Percentiles rank a stretch among this genome's conserved stretches.
Conservation (phyloP, 1,284 basidiomycete species). For the Fomitopsis schrenkii region DNA sequence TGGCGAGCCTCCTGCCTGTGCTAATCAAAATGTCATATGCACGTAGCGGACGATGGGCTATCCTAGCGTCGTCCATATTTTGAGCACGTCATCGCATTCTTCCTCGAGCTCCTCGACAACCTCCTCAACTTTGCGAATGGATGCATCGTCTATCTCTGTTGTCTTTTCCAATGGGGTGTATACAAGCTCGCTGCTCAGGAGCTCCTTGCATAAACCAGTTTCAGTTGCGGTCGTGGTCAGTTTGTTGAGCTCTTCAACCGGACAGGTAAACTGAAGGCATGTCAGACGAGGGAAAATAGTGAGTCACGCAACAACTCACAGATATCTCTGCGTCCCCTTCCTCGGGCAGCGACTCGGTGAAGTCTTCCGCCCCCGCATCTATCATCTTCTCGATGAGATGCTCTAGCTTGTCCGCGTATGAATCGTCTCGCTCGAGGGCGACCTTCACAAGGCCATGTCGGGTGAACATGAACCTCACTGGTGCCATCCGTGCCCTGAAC, state of each 20-base stretch:
- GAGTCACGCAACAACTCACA: slow-evolving; percentile 28
- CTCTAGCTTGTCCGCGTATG: slow-evolving; percentile 41
- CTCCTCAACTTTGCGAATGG: slow-evolving; percentile 44
- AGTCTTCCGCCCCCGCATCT: slow-evolving; percentile 52
- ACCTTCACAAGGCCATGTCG: slow-evolving; percentile 64
- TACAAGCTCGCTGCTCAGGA: slow-evolving; percentile 53
- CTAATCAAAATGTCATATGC: background rate
- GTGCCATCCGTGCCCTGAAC: slow-evolving; percentile 61
- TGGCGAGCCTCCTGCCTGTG: too few relatives aligned
- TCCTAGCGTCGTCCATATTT: slow-evolving; percentile 51
- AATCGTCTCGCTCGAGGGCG: slow-evolving; percentile 41
- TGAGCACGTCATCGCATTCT: slow-evolving; percentile 53
- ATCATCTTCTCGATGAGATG: slow-evolving; percentile 47
- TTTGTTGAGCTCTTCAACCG: slow-evolving; percentile 40
- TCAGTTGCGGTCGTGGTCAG: slow-evolving; percentile 40
- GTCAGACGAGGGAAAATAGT: too few relatives aligned
- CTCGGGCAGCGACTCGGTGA: slow-evolving; percentile 35
- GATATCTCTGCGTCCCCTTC: slow-evolving; percentile 36
- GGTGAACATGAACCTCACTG: slow-evolving; percentile 77
- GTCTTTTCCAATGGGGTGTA: slow-evolving; percentile 48
- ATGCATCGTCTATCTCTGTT: slow-evolving; percentile 35
- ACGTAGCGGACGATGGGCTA: background rate
- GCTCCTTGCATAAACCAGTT: slow-evolving; percentile 32
- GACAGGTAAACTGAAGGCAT: slow-evolving; percentile 48
- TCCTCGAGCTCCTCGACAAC: slow-evolving; percentile 39